Evolutionary conservation across 129 eudicot species (phyloP), one percentile per base, ranked within the genome.

Genomic region (Lactuca sativa): DNA sequence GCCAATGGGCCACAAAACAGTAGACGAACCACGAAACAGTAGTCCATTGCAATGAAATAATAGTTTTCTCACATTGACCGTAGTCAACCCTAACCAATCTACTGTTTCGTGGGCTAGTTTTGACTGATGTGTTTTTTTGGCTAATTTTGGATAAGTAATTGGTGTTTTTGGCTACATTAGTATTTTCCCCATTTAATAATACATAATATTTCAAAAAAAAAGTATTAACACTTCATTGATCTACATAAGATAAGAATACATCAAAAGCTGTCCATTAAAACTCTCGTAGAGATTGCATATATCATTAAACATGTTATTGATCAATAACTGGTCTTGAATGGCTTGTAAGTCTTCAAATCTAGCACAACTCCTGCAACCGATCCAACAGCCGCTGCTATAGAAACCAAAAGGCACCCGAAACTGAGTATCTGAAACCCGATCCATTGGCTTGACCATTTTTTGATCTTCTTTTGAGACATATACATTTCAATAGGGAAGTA

Each of bases 401-500:
- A 81, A 58, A 89, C 82, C 51, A 83, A 3, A 7, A 89, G 75
- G 41, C 96, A 89, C 2, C 81, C 72, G 4, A 79, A 32, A 60
- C 90, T 86, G 6, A 86, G 86, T 13, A 84, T 56, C 74, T 86
- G 90, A 56, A 86, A 61, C 59, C 79, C 80, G 7, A 83, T 2
- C 92, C 92, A 86, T n/a, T 62, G 73, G 15, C 53, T 66, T 13
- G 75, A 79, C 92, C 96, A 81, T 52, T 44, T 59, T n/a, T 59
- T 71, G 36, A 89, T 79, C 74, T 83, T 86, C 77, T 83, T 83
- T 55, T 83, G 85, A 40, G 85, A 47, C 61, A 89, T 80, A 76
- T 86, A 89, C 96, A 89, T 89, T 54, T 86, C 84, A 6, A 88
- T 54, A 8, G 95, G 90, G 79, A 88, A 88, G 73, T 82, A 85